Conservation (phyloP, 805 yeast genomes). For the Geotrichum ghanense region DNA sequence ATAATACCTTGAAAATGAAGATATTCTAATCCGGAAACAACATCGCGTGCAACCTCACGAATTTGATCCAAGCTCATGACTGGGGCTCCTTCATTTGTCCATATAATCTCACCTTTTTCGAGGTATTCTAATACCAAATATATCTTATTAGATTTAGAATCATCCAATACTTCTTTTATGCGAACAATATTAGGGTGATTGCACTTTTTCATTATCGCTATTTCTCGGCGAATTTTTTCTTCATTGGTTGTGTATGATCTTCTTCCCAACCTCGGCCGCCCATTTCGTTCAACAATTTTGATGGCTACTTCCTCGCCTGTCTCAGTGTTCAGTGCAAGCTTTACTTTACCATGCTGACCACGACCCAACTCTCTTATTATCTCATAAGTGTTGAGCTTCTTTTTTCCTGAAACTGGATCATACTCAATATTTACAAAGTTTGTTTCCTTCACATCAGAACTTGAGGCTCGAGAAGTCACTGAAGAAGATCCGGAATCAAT, state of each 20-base stretch:
- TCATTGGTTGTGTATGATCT: conserved; percentile 44
- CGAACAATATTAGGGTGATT: conserved; percentile 88
- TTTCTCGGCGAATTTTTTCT: conserved; percentile 70
- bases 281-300: conserved; percentile 76
- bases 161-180: conserved; percentile 80
- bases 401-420: conserved; percentile 75
- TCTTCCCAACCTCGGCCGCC: conserved; percentile 41
- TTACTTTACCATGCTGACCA: conserved; percentile 99
- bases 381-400: conserved; percentile 81
- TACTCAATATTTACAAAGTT: conserved; percentile 68
- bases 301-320: conserved; percentile 64
- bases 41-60: conserved; percentile 68
- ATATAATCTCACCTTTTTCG: conserved; percentile 80
- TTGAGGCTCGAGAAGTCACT: neutral
- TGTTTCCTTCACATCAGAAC: conserved; percentile 60
- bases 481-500: neutral
- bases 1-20: conserved; percentile 82
- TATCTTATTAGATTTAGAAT: conserved; percentile 68
- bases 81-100: conserved; percentile 62
- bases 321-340: conserved; percentile 69
- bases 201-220: conserved; percentile 88
- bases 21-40: conserved; percentile 79
- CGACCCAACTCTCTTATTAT: conserved; percentile 77
- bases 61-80: conserved; percentile 55
- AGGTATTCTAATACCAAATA: conserved; percentile 84